Percentiles rank a stretch among this genome's conserved stretches.
These are phyloP conservation scores for Kwoniella pini DNA, from an alignment of 768 basidiomycete genomes.

Conservation along the genomic window DNA sequence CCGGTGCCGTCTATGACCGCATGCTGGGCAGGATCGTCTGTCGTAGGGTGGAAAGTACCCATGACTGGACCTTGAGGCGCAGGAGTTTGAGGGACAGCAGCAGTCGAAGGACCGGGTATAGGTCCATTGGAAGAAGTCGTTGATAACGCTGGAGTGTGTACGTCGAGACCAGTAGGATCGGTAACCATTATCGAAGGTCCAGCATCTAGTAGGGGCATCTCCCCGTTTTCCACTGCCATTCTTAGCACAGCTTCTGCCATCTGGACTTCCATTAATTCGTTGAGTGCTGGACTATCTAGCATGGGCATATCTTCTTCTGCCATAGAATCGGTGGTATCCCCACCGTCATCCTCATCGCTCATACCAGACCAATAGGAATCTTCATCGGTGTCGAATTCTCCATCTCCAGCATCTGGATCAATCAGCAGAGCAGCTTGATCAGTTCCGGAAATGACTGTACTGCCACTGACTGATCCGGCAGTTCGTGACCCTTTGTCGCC, in stretches of 20 bases:
- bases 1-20: constrained; percentile 46
- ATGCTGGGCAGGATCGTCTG: constrained; percentile 41
- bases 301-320: constrained; percentile 52
- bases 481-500: constrained; percentile 39
- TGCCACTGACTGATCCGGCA: constrained; percentile 36
- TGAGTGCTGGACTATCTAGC: constrained; percentile 42
- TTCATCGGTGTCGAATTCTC: constrained; percentile 27
- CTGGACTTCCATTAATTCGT: constrained; percentile 36
- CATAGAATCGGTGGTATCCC: constrained; percentile 51
- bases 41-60: constrained; percentile 48
- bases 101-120: constrained; percentile 6
- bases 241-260: constrained; percentile 22
- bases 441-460: constrained; percentile 22
- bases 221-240: constrained; percentile 17
- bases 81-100: constrained; percentile 13
- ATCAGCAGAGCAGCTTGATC: constrained; percentile 40
- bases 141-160: constrained; percentile 24
- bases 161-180: constrained; percentile 21
- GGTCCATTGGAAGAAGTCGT: constrained; percentile 20
- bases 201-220: constrained; percentile 10
- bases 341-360: constrained; percentile 40
- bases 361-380: constrained; percentile 33
- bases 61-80: constrained; percentile 33
- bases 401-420: constrained; percentile 39
- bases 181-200: constrained; percentile 37